Evolutionary conservation across 495 filamentous ascomycete species (phyloP).

Genomic region (Haplographium delicatum): DNA sequence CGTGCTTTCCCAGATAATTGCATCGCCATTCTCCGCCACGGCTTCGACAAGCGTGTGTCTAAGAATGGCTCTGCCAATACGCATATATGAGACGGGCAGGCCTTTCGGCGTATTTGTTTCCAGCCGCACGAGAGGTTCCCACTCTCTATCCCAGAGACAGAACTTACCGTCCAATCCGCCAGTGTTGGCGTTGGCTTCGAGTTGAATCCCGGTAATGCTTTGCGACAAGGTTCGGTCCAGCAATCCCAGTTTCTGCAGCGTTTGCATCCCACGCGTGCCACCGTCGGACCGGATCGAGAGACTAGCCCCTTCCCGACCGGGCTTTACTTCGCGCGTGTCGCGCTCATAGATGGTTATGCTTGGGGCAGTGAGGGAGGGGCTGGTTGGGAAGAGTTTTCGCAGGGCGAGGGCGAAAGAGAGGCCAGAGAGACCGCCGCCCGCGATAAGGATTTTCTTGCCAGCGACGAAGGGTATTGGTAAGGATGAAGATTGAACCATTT

Average conservation of each 20-base stretch:
- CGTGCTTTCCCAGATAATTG: conserved; percentile 25
- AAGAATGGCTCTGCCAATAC: conserved; percentile 18
- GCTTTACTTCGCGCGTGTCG: conserved; percentile 17
- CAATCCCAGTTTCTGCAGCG: conserved; percentile 27
- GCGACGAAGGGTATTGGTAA: conserved; percentile 21
- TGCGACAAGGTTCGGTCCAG: conserved; percentile 18
- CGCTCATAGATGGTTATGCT: conserved; percentile 32
- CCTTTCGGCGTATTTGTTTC: conserved; percentile 1
- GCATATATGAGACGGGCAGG: conserved; percentile 17
- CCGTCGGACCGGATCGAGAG: conserved; percentile 31
- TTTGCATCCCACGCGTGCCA: conserved; percentile 23
- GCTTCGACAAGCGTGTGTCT: conserved; percentile 25
- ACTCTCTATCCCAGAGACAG: conserved; percentile 24
- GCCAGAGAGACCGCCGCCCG: conserved; percentile 34
- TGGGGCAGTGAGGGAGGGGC: conserved; percentile 6
- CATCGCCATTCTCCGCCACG: conserved; percentile 5
- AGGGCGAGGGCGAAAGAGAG: conserved; percentile 31
- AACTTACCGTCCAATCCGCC: conserved; percentile 14
- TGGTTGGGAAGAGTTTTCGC: conserved; percentile 24
- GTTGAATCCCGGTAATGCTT: conserved; percentile 5
- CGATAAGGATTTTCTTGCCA: conserved; percentile 32
- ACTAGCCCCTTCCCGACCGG: conserved; percentile 29
- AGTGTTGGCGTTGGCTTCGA: no score
- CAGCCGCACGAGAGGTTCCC: conserved; percentile 17
- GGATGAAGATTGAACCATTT: no score